Base-by-base conservation (phyloP, 2,329 filamentous ascomycete species). In the Pseudogymnoascus destructans region DNA sequence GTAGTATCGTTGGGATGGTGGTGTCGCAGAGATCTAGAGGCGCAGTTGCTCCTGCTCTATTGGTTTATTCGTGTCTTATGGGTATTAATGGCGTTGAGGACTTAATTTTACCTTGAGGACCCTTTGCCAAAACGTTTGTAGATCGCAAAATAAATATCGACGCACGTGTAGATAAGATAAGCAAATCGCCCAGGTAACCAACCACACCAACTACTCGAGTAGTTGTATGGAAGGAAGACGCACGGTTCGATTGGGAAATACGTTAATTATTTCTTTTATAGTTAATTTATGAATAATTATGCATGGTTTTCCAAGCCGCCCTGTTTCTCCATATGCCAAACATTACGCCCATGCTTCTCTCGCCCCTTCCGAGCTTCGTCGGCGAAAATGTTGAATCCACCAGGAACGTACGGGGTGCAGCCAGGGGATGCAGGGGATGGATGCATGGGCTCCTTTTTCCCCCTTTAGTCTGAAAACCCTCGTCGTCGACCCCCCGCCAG, bases 131-230 rank as follows among this genome's bases (percentile, higher is more conserved):
- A 49, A 19, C 46, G 19, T 17, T 52, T 52, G 46, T 11, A 27
- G 23, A 52, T 52, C n/a, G 25, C 23, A 52, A 30, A 52, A 52
- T 52, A 30, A 52, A 52, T 30, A 17, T 11, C 9, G 10, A n/a
- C 25, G 46, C 46, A 52, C 46, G 46, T 52, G 46, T 25, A 27
- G 46, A 52, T 52, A 52, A 27, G 46, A 52, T 52, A 52, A 52
- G 46, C 46, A 30, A 52, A 38, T n/a, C 32, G 32, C 32, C 32
- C 32, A 10, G 32, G 6, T n/a, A 35, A 13, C 32, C 32, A 35
- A 35, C 32, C 13, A n/a, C 9, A 30, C 27, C 27, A 30, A 30
- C n/a, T n/a, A n/a, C n/a, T n/a, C n/a, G n/a, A n/a, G n/a, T n/a
- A n/a, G n/a, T n/a, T n/a, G n/a, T n/a, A n/a, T n/a, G n/a, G n/a